Base-by-base conservation (phyloP, 2,329 filamentous ascomycete species). In the Claviceps sp. region DNA sequence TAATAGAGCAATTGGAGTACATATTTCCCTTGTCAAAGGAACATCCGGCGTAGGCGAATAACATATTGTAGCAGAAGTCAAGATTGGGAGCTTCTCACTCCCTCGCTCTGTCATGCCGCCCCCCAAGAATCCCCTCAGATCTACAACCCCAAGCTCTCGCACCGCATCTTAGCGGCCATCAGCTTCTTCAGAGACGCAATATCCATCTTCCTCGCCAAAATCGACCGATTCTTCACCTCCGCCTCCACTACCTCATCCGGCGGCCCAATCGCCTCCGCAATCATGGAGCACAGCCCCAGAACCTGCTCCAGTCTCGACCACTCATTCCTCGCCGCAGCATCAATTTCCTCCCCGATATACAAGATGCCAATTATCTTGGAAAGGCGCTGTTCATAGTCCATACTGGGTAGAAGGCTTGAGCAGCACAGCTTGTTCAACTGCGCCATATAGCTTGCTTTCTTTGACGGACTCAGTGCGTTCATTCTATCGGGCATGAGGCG, bases 321-420 rank as follows among this genome's bases (percentile, higher is more conserved):
- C 16, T 65, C 56, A 1, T 55, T 52, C 13, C 43, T 52, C 11
- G 45, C 48, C 30, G 66, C 52, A 3, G 59, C 59, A 7, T 42
- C 52, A 38, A 59, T 46, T 55, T 68, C 65, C 48, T 68, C 65
- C 4, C 54, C 50, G 5, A 63, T 24, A 17, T 59, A 65, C 5
- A 63, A 50, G 17, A 67, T 60, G 14, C 53, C 56, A 13, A 57
- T 54, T 34, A 68, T 55, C 17, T 51, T 58, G 2, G 34, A 38
- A 2, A 63, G 56, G 4, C 62, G 59, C 34, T 59, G 55, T 11
- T 48, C 16, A 53, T 59, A 62, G 19, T 52, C 42, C 50, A 60
- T 54, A 7, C 52, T 47, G 16, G 52, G 49, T 5, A 56, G 42
- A 1, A 41, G 26, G 8, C 48, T 48, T 4, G 59, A 52, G 17